phyloP scores from a whole-genome alignment of 805 yeast genomes.

The Helenozyma rhizophorensis region DNA sequence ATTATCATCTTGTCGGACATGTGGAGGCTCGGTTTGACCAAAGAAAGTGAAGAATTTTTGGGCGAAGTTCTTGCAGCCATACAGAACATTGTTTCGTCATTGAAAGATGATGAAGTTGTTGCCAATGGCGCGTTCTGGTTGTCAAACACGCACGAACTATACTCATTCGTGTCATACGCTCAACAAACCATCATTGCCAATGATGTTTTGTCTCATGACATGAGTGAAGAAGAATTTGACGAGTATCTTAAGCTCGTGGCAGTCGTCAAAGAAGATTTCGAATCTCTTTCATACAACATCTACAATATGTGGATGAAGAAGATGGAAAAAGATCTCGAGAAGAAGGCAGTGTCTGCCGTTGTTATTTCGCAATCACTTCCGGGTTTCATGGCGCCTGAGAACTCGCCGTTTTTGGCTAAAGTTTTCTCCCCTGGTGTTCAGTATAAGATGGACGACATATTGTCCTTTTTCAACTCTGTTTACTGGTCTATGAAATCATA shows the following conservation, averaged over 20 bases:
- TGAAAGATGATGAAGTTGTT: conserved; percentile 82
- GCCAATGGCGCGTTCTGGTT: conserved; percentile 97
- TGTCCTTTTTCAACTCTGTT: conserved; percentile 83
- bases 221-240: conserved; percentile 86
- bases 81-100: conserved; percentile 74
- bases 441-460: conserved; percentile 90
- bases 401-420: conserved; percentile 75
- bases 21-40: conserved; percentile 96
- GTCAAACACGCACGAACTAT: conserved; percentile 91
- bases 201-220: conserved; percentile 71
- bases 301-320: conserved; percentile 97
- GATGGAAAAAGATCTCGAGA: conserved; percentile 84
- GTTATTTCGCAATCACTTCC: conserved; percentile 93
- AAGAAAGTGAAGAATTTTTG: conserved; percentile 84
- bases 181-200: conserved; percentile 86
- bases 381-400: conserved; percentile 87
- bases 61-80: conserved; percentile 86
- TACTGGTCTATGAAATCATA: conserved; percentile 92
- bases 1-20: conserved; percentile 89
- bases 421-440: conserved; percentile 68
- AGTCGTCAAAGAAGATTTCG: conserved; percentile 90
- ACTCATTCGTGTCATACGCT: conserved; percentile 91
- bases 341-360: conserved; percentile 92
- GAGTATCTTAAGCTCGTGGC: conserved; percentile 87
- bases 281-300: conserved; percentile 86